Evolutionary conservation across 805 yeast genomes (phyloP).

Genomic region (Middelhovenomyces tepae): DNA sequence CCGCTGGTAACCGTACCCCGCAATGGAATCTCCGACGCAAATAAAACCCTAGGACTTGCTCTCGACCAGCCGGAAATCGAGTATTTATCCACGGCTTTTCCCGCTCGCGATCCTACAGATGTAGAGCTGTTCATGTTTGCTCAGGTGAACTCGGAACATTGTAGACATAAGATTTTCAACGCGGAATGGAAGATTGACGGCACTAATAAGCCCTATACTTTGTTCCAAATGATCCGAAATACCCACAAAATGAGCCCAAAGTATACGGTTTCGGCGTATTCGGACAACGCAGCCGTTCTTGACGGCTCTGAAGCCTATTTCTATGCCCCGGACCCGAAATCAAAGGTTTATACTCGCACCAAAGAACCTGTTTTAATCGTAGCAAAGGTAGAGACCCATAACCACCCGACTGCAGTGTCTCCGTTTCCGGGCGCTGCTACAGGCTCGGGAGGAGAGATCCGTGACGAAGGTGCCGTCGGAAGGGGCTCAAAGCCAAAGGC

Average conservation of each 20-base stretch:
- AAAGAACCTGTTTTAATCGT: slow-evolving; percentile 80
- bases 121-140: slow-evolving; percentile 99
- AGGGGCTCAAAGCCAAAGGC: slow-evolving; percentile 97
- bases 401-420: slow-evolving; percentile 98
- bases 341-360: slow-evolving; percentile 64
- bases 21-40: slow-evolving; percentile 64
- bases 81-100: slow-evolving; percentile 77
- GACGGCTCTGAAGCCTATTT: slow-evolving; percentile 72
- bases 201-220: slow-evolving; percentile 55
- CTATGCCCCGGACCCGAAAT: slow-evolving; percentile 66
- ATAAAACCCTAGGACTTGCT: slow-evolving; percentile 84
- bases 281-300: slow-evolving; percentile 96
- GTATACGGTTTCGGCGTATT: slow-evolving; percentile 84
- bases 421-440: slow-evolving; percentile 99
- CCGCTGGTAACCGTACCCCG: slow-evolving; percentile 55
- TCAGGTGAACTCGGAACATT: slow-evolving; percentile 97
- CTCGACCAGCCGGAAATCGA: slow-evolving; percentile 88
- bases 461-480: slow-evolving; percentile 99
- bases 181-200: slow-evolving; percentile 98
- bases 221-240: slow-evolving; percentile 93
- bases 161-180: slow-evolving; percentile 97
- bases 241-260: slow-evolving; percentile 77
- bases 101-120: slow-evolving; percentile 88
- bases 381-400: slow-evolving; percentile 96
- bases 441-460: slow-evolving; percentile 99